These are phyloP conservation scores for Sclerotinia minor DNA, from an alignment of 2,329 filamentous ascomycete genomes.

Conservation along the genomic window DNA sequence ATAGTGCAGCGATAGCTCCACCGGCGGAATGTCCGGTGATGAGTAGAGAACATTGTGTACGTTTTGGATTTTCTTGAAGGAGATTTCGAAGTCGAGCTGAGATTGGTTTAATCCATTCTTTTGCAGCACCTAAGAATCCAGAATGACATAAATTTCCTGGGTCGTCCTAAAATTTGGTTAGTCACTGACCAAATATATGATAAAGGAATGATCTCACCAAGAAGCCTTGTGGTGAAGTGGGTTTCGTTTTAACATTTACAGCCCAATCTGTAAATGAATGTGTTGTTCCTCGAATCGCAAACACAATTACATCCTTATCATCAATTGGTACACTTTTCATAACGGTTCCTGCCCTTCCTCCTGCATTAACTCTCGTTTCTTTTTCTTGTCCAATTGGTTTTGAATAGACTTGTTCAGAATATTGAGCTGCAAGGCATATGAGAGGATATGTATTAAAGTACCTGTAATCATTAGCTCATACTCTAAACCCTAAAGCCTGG, in stretches of 20 bases:
- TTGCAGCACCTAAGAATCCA: conserved; percentile 75
- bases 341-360: conserved; percentile 72
- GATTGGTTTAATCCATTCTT: conserved; percentile 72
- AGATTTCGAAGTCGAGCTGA: conserved; percentile 68
- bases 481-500: not conserved
- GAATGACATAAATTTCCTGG: conserved; percentile 74
- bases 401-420: conserved; percentile 73
- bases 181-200: not conserved
- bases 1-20: conserved; percentile 75
- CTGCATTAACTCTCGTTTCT: conserved; percentile 68
- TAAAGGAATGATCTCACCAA: conserved; percentile 47
- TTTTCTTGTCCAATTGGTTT: conserved; percentile 62
- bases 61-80: conserved; percentile 68
- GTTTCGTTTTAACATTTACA: conserved; percentile 73
- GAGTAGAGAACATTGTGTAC: conserved; percentile 67
- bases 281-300: conserved; percentile 74
- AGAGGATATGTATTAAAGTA: conserved; percentile 76
- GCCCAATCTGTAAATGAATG: conserved; percentile 84
- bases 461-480: conserved; percentile 43
- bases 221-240: conserved; percentile 65
- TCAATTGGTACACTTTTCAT: conserved; percentile 80
- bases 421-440: conserved; percentile 75
- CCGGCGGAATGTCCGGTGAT: conserved; percentile 87
- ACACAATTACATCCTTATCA: conserved; percentile 74
- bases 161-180: conserved; percentile 56